Base-by-base conservation (phyloP, 2,329 filamentous ascomycete species). In the Trichophyton benhamiae region DNA sequence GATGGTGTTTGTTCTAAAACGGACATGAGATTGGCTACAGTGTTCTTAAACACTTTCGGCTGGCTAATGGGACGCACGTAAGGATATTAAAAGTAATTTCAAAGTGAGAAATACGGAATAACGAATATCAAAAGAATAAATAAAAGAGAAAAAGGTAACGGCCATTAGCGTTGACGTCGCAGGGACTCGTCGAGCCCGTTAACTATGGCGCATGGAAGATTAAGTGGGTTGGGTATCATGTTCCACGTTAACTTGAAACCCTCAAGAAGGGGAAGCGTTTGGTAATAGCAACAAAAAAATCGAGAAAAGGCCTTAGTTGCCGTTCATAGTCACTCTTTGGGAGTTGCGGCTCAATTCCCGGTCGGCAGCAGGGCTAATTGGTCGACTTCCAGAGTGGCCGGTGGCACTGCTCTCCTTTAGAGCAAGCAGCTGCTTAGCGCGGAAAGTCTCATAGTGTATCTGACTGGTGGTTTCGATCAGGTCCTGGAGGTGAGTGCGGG, bases 401-500 rank as follows among this genome's bases (percentile, higher is more conserved):
- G 86, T 88, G 67, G 90, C 88, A 73, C 89, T 95, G 82, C 88
- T 96, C 82, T 99, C 94, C 85, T 97, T 99, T 75, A 99, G 83
- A 62, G 94, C 94, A 73, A 99, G 80, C 71, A 99, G 82, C 79
- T 99, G 94, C 86, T 99, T 99, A 71, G 94, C 91, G 78, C 94
- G 91, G 91, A 99, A 99, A 63, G 91, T 95, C 83, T 99, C 94
- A 82, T 99, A 99, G 83, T 99, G 94, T 78, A 96, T 99, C 82
- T 99, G 94, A 69, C 91, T 96, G 57, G 94, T 99, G 36, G 94
- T 99, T 80, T 99, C 94, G 77, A 99, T 96, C 68, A 99, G 85
- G 72, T 99, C 94, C 82, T 99, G 94, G 62, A 99, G 85, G 77
- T 99, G 94, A 66, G 94, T 97, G 74, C 94, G 90, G 70, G 95